Conservation (phyloP, 306 rosid species). For the Urtica urens region DNA sequence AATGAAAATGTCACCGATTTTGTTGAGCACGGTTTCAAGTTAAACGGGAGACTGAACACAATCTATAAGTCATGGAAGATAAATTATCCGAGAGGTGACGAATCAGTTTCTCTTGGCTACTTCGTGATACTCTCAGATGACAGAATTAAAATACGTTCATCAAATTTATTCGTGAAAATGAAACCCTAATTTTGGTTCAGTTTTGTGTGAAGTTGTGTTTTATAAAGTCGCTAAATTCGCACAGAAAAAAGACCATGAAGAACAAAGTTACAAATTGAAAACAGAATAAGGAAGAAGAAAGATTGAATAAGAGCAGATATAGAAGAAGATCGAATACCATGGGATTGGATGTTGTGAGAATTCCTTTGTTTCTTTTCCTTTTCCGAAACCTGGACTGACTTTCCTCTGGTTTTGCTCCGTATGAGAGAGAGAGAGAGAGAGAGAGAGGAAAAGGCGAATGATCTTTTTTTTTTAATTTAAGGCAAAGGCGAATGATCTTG, state of each 20-base stretch:
- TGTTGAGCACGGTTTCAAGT: no score
- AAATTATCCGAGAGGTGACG: neutral
- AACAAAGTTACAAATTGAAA: neutral
- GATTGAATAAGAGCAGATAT: neutral
- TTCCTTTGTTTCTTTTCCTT: no score
- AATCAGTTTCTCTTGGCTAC: no score
- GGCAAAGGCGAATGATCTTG: neutral
- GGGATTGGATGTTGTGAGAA: constrained; percentile 1
- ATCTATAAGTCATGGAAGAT: neutral
- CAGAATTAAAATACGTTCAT: neutral
- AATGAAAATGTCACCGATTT: no score
- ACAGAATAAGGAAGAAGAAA: neutral
- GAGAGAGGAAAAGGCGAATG: neutral
- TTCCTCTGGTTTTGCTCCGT: neutral
- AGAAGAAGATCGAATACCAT: constrained; percentile 18
- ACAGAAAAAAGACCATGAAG: no score
- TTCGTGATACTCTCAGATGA: neutral
- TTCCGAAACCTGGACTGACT: neutral
- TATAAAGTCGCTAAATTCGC: no score
- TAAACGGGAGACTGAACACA: neutral
- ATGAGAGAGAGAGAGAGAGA: neutral
- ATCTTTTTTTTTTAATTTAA: no score
- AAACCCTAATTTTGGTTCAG: neutral
- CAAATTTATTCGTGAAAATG: neutral
- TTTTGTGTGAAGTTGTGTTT: no score